These are phyloP conservation scores for Hypoxylon sp. DNA, from an alignment of 2,329 filamentous ascomycete species.

Conservation along the genomic window DNA sequence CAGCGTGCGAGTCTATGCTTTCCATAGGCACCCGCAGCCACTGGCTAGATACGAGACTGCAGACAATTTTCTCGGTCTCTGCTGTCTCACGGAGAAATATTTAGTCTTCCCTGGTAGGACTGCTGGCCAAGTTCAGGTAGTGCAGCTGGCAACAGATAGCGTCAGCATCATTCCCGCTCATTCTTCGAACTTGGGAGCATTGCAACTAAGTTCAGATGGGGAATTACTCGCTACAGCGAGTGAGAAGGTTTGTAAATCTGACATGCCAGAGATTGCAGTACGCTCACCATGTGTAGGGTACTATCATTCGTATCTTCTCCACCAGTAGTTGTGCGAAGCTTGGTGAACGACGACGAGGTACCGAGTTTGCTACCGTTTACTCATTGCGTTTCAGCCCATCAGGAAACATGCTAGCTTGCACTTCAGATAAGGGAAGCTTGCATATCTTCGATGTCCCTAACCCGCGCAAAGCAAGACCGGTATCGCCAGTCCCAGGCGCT, in stretches of 20 bases:
- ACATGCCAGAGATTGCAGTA: constrained; percentile 5
- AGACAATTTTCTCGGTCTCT: constrained; percentile 85
- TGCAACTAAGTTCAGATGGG: constrained; percentile 85
- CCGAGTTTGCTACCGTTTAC: constrained; percentile 89
- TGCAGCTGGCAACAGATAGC: constrained; percentile 82
- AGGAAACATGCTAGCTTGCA: constrained; percentile 85
- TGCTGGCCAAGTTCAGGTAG: constrained; percentile 88
- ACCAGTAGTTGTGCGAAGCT: constrained; percentile 85
- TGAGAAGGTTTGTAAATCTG: constrained; percentile 70
- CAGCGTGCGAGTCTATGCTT: constrained; percentile 84
- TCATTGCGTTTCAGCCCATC: constrained; percentile 90
- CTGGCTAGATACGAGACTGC: constrained; percentile 86
- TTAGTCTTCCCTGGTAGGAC: constrained; percentile 91
- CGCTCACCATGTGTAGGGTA: constrained; percentile 70
- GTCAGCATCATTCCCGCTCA: constrained; percentile 97
- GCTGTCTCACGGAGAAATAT: constrained; percentile 79
- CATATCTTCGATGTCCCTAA: constrained; percentile 91
- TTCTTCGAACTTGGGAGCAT: constrained; percentile 80
- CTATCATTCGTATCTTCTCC: constrained; percentile 87
- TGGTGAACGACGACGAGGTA: constrained; percentile 87
- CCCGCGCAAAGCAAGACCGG: constrained; percentile 56
- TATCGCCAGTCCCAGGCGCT: constrained; percentile 42
- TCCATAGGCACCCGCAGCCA: constrained; percentile 79
- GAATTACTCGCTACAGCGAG: constrained; percentile 90
- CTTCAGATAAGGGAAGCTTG: constrained; percentile 95